Base-by-base conservation (phyloP, 1,139 yeast genomes). In the Pichia sp. region DNA sequence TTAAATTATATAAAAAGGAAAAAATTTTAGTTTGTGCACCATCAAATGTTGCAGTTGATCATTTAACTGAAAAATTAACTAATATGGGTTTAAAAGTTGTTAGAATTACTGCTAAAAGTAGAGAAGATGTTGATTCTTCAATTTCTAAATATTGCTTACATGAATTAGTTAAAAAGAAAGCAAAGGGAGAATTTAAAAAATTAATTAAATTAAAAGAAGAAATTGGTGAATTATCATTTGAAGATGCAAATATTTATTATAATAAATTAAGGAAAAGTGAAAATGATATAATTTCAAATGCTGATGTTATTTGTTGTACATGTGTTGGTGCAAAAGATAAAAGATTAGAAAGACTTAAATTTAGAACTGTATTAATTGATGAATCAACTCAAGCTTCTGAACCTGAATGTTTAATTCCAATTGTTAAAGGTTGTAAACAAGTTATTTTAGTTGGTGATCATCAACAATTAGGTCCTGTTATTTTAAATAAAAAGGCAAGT, bases 311-410 rank as follows among this genome's bases (percentile, higher is more conserved):
- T 20, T 87, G 96, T 65, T 76, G 89, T 62, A 90, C 97, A 0
- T 89, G 97, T 74, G 89, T 83, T 30, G 95, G 95, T 50, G 96
- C 97, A 4, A 95, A 90, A 39, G 96, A 86, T 62, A 64, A 55
- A 42, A 69, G 95, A 51, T 67, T 89, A 42, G 62, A 65, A 7
- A 63, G 66, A 4, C 57, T 73, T 53, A 70, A 74, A 40, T 89
- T 89, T 65, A 71, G 87, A 57, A 76, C 90, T 0, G 95, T 87
- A 3, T 69, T 90, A 50, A 83, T 90, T 48, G 97, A 90, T 66
- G 97, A 90, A 67, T 82, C 89, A 59, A 87, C 97, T 0, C 97
- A 90, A 65, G 94, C 97, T 1, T 78, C 92, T 1, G 97, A 90
- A 62, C 96, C 97, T 0, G 96, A 87, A 63, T 79, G 85, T 56